Conservation (phyloP, 208 protist species). For the Trypanosoma caninum region DNA sequence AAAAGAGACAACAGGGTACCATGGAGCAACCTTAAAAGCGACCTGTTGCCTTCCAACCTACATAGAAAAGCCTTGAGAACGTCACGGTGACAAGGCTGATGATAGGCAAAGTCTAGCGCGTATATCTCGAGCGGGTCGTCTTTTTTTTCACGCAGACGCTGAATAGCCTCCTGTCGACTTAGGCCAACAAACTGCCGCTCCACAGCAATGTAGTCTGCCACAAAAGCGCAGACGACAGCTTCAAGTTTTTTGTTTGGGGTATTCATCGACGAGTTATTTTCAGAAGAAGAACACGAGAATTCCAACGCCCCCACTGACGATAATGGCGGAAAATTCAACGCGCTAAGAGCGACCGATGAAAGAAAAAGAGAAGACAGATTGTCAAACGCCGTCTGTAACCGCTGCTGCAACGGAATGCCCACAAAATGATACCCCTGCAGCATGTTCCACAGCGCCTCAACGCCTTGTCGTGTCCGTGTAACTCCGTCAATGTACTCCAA, state of each 20-base stretch:
- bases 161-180: conserved; percentile 70
- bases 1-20: conserved; percentile 44
- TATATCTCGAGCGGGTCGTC: conserved; percentile 32
- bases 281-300: conserved; percentile 5
- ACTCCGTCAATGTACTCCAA: conserved; percentile 65
- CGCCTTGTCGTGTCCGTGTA: conserved; percentile 49
- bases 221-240: conserved; percentile 46
- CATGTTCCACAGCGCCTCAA: conserved; percentile 72
- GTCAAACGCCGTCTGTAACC: conserved; percentile 42
- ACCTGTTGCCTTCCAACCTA: conserved; percentile 53
- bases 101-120: conserved; percentile 68
- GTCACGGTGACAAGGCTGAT: conserved; percentile 68
- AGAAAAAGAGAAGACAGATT: conserved; percentile 67
- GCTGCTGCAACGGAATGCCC: conserved; percentile 47
- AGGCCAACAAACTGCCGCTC: conserved; percentile 65
- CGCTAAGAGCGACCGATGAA: conserved; percentile 55
- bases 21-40: conserved; percentile 60
- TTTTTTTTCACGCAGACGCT: conserved; percentile 40
- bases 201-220: conserved; percentile 68
- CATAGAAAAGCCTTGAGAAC: conserved; percentile 54
- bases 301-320: not conserved
- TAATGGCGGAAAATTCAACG: conserved; percentile 50
- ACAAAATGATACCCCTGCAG: conserved; percentile 64
- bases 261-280: not conserved
- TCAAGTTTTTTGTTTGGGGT: conserved; percentile 66